Percentiles rank a stretch among this genome's conserved stretches.
Evolutionary conservation across 768 basidiomycete species (phyloP).

Genomic region (Hypsizygus marmoreus): DNA sequence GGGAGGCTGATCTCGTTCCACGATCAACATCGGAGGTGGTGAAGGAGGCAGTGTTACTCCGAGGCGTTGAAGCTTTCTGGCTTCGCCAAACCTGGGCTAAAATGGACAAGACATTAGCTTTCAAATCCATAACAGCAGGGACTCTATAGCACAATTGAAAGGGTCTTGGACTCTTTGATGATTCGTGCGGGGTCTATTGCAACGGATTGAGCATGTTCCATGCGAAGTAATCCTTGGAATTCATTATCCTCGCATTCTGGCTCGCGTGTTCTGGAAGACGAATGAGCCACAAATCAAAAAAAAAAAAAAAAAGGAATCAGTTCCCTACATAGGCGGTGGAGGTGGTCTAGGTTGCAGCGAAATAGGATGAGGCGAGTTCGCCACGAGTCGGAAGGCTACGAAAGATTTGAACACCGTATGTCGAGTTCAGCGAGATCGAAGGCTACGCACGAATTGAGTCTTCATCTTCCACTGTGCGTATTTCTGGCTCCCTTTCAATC

Average conservation of each 20-base stretch:
- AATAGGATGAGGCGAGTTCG: constrained; percentile 41
- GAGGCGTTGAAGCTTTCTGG: constrained; percentile 1
- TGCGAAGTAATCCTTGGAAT: constrained; percentile 43
- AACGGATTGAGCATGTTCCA: constrained; percentile 35
- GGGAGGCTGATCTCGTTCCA: constrained; percentile 28
- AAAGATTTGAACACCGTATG: constrained; percentile 4
- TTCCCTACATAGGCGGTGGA: constrained; percentile 39
- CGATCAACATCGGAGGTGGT: constrained; percentile 29
- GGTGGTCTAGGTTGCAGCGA: constrained; percentile 45
- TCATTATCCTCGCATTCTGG: constrained; percentile 53
- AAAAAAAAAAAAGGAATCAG: neutral
- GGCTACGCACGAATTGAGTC: constrained; percentile 5
- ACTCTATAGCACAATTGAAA: constrained; percentile 14
- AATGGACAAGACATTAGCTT: neutral
- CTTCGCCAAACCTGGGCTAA: constrained; percentile 1
- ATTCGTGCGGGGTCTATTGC: constrained; percentile 41
- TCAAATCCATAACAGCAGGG: too few species aligned
- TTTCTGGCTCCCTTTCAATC: neutral
- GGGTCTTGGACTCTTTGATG: constrained; percentile 17
- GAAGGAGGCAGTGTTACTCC: constrained; percentile 2
- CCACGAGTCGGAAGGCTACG: constrained; percentile 53
- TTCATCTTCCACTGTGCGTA: neutral
- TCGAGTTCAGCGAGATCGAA: constrained; percentile 1
- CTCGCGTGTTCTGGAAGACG: constrained; percentile 40
- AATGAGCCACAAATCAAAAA: neutral